Conservation (phyloP, 768 basidiomycete species). For the Dendrothele bispora region DNA sequence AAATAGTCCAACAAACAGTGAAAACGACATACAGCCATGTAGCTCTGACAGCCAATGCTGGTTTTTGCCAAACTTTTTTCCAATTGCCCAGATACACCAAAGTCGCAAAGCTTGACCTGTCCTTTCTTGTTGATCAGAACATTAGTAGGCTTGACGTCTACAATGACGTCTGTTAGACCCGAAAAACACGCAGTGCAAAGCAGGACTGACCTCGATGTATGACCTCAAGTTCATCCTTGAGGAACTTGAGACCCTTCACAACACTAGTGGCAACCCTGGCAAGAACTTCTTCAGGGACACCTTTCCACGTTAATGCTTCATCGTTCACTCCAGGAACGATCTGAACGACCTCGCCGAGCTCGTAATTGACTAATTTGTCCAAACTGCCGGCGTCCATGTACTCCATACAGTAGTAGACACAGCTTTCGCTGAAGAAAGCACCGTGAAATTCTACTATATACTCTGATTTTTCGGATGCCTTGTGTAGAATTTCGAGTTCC, state of each 20-base stretch:
- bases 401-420: slow-evolving; percentile 99
- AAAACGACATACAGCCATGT: slow-evolving; percentile 83
- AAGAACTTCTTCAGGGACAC: slow-evolving; percentile 79
- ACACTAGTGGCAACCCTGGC: slow-evolving; percentile 79
- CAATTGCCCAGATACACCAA: slow-evolving; percentile 97
- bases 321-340: slow-evolving; percentile 7
- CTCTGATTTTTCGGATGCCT: slow-evolving; percentile 67
- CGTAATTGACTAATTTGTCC: slow-evolving; percentile 66
- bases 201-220: slow-evolving; percentile 50
- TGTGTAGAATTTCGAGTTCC: slow-evolving; percentile 97
- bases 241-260: slow-evolving; percentile 88
- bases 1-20: slow-evolving; percentile 2
- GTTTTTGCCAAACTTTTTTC: slow-evolving; percentile 97
- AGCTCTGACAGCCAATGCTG: slow-evolving; percentile 97
- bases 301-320: slow-evolving; percentile 26
- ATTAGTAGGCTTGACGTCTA: slow-evolving; percentile 93
- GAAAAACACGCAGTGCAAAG: not conserved
- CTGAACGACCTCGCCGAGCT: slow-evolving; percentile 11
- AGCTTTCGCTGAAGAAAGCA: slow-evolving; percentile 99
- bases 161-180: slow-evolving; percentile 2
- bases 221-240: slow-evolving; percentile 92
- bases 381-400: slow-evolving; percentile 99
- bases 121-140: slow-evolving; percentile 89
- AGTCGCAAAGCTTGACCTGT: slow-evolving; percentile 93
- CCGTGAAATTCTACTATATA: slow-evolving; percentile 99